Percentiles rank a stretch among this genome's conserved stretches.
These are phyloP conservation scores for Massarina eburnea DNA, from an alignment of 2,329 filamentous ascomycete genomes.

Conservation along the genomic window DNA sequence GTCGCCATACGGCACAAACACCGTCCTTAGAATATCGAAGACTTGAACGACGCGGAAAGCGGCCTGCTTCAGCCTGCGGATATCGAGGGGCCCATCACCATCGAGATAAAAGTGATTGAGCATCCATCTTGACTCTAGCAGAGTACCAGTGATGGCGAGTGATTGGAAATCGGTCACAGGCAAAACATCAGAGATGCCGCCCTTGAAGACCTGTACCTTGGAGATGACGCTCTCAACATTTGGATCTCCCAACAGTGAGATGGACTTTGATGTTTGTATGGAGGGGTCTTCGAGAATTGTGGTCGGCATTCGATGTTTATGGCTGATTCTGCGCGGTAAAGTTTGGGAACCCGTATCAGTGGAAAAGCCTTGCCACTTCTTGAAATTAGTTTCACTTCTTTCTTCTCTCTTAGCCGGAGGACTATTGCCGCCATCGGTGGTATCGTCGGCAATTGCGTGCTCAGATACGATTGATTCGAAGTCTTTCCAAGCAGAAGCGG, in stretches of 20 bases:
- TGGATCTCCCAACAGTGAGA: constrained; percentile 35
- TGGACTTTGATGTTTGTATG: constrained; percentile 17
- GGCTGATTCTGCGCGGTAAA: constrained; percentile 11
- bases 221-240: constrained; percentile 40
- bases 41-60: constrained; percentile 34
- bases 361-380: constrained; percentile 29
- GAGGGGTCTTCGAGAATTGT: constrained; percentile 30
- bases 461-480: constrained; percentile 36
- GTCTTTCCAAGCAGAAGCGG: constrained; percentile 29
- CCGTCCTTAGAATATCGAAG: constrained; percentile 38
- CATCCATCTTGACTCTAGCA: constrained; percentile 40
- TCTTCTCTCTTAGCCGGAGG: constrained; percentile 13
- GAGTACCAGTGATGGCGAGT: constrained; percentile 36
- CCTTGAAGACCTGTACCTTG: constrained; percentile 39
- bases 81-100: constrained; percentile 31
- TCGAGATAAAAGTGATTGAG: constrained; percentile 40
- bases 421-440: constrained; percentile 15
- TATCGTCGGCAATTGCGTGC: constrained; percentile 18
- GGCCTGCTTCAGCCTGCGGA: constrained; percentile 34
- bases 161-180: constrained; percentile 39
- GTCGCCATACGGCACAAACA: constrained; percentile 37
- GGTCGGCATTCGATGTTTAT: constrained; percentile 20
- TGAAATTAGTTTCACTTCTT: constrained; percentile 22
- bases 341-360: constrained; percentile 1
- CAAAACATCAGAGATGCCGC: constrained; percentile 36